Percentiles rank a stretch among this genome's conserved stretches.
These are phyloP conservation scores for Umbelopsis sp. DNA, from an alignment of 192 early-diverging fungal species.

Conservation along the genomic window DNA sequence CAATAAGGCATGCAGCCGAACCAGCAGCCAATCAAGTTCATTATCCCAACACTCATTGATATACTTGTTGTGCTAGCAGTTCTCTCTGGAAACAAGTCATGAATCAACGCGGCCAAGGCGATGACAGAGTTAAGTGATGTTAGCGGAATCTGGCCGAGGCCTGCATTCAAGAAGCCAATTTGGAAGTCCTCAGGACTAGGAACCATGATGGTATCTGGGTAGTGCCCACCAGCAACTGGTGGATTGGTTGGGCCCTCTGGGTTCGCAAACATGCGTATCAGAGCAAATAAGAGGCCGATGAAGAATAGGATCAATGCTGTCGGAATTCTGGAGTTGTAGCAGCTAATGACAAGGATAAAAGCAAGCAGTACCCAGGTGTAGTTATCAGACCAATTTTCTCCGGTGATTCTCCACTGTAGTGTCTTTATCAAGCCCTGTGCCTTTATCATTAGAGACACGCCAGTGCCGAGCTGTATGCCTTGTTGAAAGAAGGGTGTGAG, in stretches of 20 bases:
- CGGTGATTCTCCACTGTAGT: conserved; percentile 57
- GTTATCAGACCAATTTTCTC: conserved; percentile 70
- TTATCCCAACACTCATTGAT: conserved; percentile 70
- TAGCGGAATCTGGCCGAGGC: conserved; percentile 85
- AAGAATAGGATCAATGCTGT: conserved; percentile 75
- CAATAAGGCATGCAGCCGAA: conserved; percentile 83
- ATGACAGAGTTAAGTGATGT: conserved; percentile 88
- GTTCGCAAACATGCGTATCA: conserved; percentile 52
- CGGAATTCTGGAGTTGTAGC: conserved; percentile 66
- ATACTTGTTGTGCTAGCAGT: conserved; percentile 54
- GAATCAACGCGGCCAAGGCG: conserved; percentile 72
- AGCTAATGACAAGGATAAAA: conserved; percentile 68
- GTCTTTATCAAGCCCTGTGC: conserved; percentile 62
- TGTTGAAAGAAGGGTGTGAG: neutral
- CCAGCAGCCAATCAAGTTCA: conserved; percentile 80
- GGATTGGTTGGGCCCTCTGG: conserved; percentile 37
- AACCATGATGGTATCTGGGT: conserved; percentile 55
- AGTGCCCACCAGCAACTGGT: conserved; percentile 52
- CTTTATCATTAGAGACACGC: conserved; percentile 69
- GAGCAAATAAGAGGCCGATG: conserved; percentile 69
- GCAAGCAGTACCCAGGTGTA: conserved; percentile 70
- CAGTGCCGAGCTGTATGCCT: conserved; percentile 76
- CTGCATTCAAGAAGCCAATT: conserved; percentile 76
- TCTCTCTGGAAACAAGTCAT: conserved; percentile 81
- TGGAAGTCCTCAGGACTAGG: conserved; percentile 69